A percentile compares a stretch with the other conserved stretches of the same genome.
Conservation (phyloP, 768 basidiomycete genomes). For the Termitomyces sp. region DNA sequence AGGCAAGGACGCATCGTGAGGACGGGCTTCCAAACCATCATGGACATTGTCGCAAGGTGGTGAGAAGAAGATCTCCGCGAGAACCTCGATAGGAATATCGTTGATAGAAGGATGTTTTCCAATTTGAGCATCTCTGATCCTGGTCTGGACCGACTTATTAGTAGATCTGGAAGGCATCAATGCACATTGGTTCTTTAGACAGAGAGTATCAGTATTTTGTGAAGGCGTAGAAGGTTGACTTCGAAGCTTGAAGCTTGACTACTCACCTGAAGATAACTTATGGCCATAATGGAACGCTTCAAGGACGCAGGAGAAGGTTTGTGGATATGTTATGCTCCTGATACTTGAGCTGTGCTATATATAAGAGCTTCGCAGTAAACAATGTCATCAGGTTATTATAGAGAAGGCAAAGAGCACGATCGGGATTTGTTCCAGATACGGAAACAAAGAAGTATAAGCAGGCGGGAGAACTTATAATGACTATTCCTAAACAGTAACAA, state of each 20-base stretch:
- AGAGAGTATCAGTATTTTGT: too few relatives aligned
- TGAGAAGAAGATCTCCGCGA: constrained; percentile 6
- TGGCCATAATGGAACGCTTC: neutral
- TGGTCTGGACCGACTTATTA: neutral
- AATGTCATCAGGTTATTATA: neutral
- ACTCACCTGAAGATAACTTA: neutral
- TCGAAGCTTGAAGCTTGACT: too few relatives aligned
- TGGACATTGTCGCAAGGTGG: neutral
- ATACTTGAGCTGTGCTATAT: neutral
- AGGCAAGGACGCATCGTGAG: neutral
- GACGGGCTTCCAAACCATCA: neutral
- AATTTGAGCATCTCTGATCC: neutral
- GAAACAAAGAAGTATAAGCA: neutral
- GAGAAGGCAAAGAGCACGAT: neutral
- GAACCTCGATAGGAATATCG: constrained; percentile 1
- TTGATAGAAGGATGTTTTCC: neutral
- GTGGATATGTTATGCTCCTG: neutral
- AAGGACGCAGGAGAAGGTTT: too few relatives aligned
- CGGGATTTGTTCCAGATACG: neutral
- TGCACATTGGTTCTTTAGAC: neutral
- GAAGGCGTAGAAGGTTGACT: too few relatives aligned
- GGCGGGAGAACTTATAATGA: too few relatives aligned
- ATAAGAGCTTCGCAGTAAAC: neutral
- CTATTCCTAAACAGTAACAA: neutral
- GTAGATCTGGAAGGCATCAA: neutral